Percentiles rank a stretch among this genome's conserved stretches.
Evolutionary conservation across 495 filamentous ascomycete genomes (phyloP).

Genomic region (Physcia stellaris): DNA sequence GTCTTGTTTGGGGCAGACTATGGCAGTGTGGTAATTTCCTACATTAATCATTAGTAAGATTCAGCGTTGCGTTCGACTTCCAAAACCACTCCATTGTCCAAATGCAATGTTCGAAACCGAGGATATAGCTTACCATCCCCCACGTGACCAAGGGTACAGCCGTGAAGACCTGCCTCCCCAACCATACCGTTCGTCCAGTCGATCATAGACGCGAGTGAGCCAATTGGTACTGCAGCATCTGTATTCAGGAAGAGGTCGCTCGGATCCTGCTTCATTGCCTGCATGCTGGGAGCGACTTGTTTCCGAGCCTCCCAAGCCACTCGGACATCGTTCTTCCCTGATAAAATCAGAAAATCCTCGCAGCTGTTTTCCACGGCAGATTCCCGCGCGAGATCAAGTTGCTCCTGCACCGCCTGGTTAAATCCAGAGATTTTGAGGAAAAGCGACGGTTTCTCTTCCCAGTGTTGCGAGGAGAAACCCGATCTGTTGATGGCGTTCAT

Average conservation of each 20-base stretch:
- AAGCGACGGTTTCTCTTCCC: conserved; percentile 48
- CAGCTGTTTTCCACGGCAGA: conserved; percentile 35
- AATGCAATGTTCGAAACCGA: neutral
- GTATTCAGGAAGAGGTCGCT: conserved; percentile 52
- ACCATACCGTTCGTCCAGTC: conserved; percentile 48
- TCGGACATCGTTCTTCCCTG: conserved; percentile 37
- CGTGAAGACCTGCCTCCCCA: conserved; percentile 38
- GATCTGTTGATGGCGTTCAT: conserved; percentile 53
- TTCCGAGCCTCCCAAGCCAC: conserved; percentile 53
- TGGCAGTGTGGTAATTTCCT: conserved; percentile 28
- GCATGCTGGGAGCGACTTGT: conserved; percentile 44
- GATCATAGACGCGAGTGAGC: conserved; percentile 45
- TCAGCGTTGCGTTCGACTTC: neutral
- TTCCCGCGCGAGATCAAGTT: conserved; percentile 41
- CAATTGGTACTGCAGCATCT: conserved; percentile 54
- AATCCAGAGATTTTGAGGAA: conserved; percentile 59
- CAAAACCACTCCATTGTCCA: neutral
- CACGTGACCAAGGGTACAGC: conserved; percentile 53
- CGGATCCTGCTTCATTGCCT: conserved; percentile 40
- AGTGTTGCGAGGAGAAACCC: conserved; percentile 36
- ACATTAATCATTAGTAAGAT: neutral
- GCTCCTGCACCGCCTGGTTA: conserved; percentile 41
- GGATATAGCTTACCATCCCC: conserved; percentile 53
- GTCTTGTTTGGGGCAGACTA: conserved; percentile 44
- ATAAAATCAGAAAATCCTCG: conserved; percentile 46